Percentiles rank a stretch among this genome's conserved stretches.
phyloP scores from a whole-genome alignment of 495 filamentous ascomycete genomes.

The Aspergillus wentii region DNA sequence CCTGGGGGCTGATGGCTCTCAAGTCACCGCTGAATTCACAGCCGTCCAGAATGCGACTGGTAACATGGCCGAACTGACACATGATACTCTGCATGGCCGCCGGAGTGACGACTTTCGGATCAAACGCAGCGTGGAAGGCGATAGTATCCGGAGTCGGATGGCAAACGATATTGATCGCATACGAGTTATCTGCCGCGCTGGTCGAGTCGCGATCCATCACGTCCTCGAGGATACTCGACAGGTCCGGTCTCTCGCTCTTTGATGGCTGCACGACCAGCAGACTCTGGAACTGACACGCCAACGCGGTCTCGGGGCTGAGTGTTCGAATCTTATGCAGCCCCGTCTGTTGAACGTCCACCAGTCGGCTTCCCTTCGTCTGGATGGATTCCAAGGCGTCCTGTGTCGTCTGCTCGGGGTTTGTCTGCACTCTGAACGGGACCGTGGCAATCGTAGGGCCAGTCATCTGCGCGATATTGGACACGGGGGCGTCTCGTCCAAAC shows the following conservation, averaged over 20 bases:
- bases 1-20: not conserved
- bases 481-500: constrained; percentile 21
- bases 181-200: not conserved
- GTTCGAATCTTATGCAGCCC: constrained; percentile 48
- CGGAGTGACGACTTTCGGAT: not conserved
- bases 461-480: constrained; percentile 22
- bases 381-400: constrained; percentile 27
- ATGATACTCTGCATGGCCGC: too few species aligned
- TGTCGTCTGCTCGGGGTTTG: not conserved
- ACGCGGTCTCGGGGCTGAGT: constrained; percentile 41
- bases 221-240: not conserved
- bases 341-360: constrained; percentile 35
- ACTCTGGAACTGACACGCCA: constrained; percentile 50
- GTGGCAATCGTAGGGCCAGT: constrained; percentile 31
- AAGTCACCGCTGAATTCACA: too few species aligned
- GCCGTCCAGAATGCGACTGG: too few species aligned
- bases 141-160: not conserved
- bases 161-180: not conserved
- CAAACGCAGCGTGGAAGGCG: not conserved
- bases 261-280: constrained; percentile 1
- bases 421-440: constrained; percentile 4
- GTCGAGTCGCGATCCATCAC: not conserved
- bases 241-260: not conserved
- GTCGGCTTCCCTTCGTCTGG: constrained; percentile 22
- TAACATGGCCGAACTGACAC: too few species aligned